Percentiles rank a stretch among this genome's conserved stretches.
These are phyloP conservation scores for Candida schatavii DNA, from an alignment of 805 yeast genomes.

Conservation along the genomic window DNA sequence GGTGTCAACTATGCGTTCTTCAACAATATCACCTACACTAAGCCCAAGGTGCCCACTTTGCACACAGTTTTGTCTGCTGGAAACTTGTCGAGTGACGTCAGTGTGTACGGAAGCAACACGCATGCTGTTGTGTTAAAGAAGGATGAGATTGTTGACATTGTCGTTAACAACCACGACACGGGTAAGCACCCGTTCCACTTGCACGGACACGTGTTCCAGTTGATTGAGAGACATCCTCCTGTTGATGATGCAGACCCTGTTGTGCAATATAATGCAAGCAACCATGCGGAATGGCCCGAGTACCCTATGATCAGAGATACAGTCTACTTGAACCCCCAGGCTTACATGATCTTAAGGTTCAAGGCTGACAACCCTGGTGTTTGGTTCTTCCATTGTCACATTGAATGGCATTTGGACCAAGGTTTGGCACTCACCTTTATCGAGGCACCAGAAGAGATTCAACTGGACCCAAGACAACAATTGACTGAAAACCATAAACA, in stretches of 20 bases:
- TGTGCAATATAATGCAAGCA: constrained; percentile 37
- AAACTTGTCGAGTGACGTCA: constrained; percentile 47
- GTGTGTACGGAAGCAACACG: constrained; percentile 73
- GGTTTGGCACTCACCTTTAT: constrained; percentile 71
- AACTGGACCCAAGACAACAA: constrained; percentile 41
- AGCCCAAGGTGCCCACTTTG: constrained; percentile 72
- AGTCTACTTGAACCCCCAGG: constrained; percentile 61
- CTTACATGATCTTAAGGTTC: constrained; percentile 68
- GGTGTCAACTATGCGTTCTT: constrained; percentile 78
- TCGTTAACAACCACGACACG: constrained; percentile 75
- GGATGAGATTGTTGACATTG: constrained; percentile 69
- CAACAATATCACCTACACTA: constrained; percentile 60
- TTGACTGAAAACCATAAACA: constrained; percentile 59
- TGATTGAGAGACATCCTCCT: constrained; percentile 51
- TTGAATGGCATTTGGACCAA: constrained; percentile 82
- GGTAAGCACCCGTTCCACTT: constrained; percentile 79
- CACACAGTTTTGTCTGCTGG: constrained; percentile 64
- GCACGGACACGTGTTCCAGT: constrained; percentile 72
- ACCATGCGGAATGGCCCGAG: constrained; percentile 47
- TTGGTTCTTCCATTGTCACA: constrained; percentile 93
- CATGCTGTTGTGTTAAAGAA: constrained; percentile 58
- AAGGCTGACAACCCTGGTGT: constrained; percentile 87
- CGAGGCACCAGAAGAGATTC: constrained; percentile 63
- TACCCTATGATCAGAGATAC: constrained; percentile 72
- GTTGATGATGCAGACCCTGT: constrained; percentile 55